Conservation (phyloP, 2,329 filamentous ascomycete genomes). For the Alternaria triticimaculans region DNA sequence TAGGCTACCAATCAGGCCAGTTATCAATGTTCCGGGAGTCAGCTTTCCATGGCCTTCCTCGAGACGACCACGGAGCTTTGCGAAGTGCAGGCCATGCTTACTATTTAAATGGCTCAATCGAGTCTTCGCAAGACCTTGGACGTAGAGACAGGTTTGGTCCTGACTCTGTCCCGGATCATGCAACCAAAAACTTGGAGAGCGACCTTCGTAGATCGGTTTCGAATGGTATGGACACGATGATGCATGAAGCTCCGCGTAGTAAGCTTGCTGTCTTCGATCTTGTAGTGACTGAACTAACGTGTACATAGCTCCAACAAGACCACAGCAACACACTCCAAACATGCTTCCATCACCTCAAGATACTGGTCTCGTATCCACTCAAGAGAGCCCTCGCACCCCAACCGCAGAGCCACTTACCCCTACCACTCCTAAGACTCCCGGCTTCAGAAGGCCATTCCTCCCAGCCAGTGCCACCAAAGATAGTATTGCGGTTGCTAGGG, state of each 20-base stretch:
- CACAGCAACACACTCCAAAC: background rate
- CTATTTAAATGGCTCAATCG: background rate
- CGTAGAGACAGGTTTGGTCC: background rate
- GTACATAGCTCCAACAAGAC: background rate
- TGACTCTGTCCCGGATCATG: background rate
- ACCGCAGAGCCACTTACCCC: background rate
- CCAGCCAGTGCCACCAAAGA: conserved; percentile 7
- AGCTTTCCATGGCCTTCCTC: background rate
- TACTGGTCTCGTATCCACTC: background rate
- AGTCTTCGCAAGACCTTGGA: background rate
- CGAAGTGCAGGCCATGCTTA: background rate
- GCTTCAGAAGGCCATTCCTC: conserved; percentile 17
- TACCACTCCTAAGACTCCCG: background rate
- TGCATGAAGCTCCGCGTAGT: background rate
- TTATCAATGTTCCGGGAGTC: background rate
- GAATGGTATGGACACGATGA: background rate
- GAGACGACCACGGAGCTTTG: background rate
- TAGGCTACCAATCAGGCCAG: background rate
- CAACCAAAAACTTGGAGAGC: background rate
- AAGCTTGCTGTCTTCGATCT: background rate
- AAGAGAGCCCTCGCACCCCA: conserved; percentile 1
- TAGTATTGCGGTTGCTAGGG: background rate
- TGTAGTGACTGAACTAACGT: background rate
- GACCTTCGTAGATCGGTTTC: background rate
- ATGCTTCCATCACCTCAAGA: background rate